Conservation (phyloP, 352 stramenopile genomes). For the Phytophthora brassicae region DNA sequence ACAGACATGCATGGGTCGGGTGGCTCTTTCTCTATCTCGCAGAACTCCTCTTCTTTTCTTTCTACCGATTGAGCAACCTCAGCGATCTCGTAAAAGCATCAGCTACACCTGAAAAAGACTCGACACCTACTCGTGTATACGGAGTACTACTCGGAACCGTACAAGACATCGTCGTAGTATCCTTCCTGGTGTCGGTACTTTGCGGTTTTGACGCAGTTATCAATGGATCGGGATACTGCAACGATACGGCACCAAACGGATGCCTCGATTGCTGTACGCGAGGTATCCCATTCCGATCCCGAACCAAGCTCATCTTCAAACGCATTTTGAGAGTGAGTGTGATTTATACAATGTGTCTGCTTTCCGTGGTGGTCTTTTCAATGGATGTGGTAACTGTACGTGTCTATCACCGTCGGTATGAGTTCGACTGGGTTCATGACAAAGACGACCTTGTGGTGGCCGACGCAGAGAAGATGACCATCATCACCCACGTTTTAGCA, state of each 20-base stretch:
- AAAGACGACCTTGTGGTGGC: constrained; percentile 1
- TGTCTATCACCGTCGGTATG: constrained; percentile 16
- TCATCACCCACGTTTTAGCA: background rate
- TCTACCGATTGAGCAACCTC: constrained; percentile 28
- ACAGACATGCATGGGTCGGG: constrained; percentile 21
- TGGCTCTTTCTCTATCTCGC: constrained; percentile 25
- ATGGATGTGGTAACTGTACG: constrained; percentile 29
- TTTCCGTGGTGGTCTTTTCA: constrained; percentile 20
- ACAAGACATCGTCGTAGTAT: constrained; percentile 30
- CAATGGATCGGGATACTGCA: constrained; percentile 26
- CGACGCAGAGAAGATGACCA: constrained; percentile 1
- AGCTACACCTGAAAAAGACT: constrained; percentile 5
- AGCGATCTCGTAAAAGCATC: constrained; percentile 11
- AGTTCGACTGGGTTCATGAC: constrained; percentile 10
- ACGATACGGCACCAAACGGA: constrained; percentile 35
- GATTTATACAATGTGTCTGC: constrained; percentile 16
- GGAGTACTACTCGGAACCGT: constrained; percentile 26
- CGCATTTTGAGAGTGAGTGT: constrained; percentile 11
- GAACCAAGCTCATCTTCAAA: constrained; percentile 31
- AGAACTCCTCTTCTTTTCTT: constrained; percentile 24
- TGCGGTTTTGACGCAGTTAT: constrained; percentile 27
- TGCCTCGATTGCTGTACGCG: constrained; percentile 33
- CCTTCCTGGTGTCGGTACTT: constrained; percentile 21
- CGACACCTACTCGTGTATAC: constrained; percentile 2
- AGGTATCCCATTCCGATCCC: constrained; percentile 20